These are phyloP conservation scores for Xylaria curta DNA, from an alignment of 495 filamentous ascomycete genomes.

Conservation along the genomic window DNA sequence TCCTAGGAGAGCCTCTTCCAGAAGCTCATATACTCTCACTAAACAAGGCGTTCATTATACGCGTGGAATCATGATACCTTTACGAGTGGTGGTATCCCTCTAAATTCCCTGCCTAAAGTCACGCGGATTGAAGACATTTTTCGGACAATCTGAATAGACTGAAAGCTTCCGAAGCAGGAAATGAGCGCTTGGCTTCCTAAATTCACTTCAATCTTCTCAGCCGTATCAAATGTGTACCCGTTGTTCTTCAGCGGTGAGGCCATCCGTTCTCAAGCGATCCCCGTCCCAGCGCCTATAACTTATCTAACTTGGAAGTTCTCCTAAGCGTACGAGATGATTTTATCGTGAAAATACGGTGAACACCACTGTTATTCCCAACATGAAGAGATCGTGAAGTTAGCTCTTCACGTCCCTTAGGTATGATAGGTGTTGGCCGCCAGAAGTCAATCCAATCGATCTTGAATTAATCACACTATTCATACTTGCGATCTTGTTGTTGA, in stretches of 20 bases:
- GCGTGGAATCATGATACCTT: no score
- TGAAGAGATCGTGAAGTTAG: background rate
- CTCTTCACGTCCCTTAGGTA: background rate
- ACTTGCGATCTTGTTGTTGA: background rate
- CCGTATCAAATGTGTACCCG: background rate
- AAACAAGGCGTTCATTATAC: background rate
- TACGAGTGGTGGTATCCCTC: background rate
- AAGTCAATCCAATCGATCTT: background rate
- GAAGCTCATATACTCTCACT: background rate
- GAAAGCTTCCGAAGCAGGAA: background rate
- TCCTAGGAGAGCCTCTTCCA: no score
- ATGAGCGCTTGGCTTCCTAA: background rate
- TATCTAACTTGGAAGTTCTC: background rate
- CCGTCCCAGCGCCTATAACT: background rate
- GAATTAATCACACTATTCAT: background rate
- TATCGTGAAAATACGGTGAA: background rate
- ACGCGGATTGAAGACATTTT: background rate
- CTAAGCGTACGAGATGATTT: background rate
- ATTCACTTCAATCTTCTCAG: background rate
- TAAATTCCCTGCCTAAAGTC: background rate
- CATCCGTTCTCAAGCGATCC: background rate
- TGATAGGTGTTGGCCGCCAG: background rate
- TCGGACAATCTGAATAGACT: background rate
- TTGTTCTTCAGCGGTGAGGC: no score
- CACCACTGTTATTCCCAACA: background rate